Base-by-base conservation (phyloP, 768 basidiomycete genomes). In the Daedaleopsis nitida region DNA sequence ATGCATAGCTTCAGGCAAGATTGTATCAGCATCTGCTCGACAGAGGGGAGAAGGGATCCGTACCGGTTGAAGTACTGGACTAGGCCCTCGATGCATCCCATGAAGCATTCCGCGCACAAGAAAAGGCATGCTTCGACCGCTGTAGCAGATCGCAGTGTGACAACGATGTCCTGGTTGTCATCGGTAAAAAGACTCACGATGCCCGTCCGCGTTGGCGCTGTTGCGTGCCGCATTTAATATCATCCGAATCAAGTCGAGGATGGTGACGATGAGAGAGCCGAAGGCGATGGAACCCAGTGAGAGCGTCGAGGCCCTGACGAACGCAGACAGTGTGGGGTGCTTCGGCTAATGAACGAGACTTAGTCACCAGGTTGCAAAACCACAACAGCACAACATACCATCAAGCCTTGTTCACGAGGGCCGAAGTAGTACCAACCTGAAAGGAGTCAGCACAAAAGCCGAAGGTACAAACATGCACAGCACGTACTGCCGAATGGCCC, bases 231-330 rank as follows among this genome's bases (percentile, higher is more conserved):
- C 76, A 52, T 83, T 81, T 27, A 94, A 70, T 45, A 92, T 66
- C 68, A 91, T 74, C 51, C 83, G 76, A 44, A 92, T 59, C 16
- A 92, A 70, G 62, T 94, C 92, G 44, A 94, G 74, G 35, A 94
- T 70, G 0, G 93, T 91, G 32, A 94, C 92, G 58, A 94, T 89
- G 66, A 94, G 76, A 14, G 87, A 89, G 14, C 91, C 91, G 69
- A 95, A 93, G 0, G 91, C 90, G 64, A 94, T 91, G 1, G 89
- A 92, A 9, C 91, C 93, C 35, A 95, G 80, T 0, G 91, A 93
- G 27, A 87, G 73, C 0, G 90, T 92, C 5, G 87, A 89, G 23
- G 90, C 89, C 32, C 92, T 84, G 21, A 82, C 81, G 65, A 94
- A 89, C 0, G 90, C 80, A 47, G 86, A 80, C 2, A 86, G 68